phyloP scores from a whole-genome alignment of 2,329 filamentous ascomycete species.

The Aspergillus sojae region DNA sequence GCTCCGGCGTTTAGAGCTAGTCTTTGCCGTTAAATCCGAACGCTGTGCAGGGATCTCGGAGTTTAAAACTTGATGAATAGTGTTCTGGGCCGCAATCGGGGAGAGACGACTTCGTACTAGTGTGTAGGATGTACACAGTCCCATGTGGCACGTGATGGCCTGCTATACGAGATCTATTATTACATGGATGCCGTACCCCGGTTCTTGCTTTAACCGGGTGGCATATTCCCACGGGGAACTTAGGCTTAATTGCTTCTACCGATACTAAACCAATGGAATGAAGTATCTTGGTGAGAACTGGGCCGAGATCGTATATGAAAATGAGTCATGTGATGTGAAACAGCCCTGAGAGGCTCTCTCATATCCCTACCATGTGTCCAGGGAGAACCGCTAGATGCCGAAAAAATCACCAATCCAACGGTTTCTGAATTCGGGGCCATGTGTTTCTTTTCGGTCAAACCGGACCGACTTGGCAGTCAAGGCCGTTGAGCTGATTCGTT shows the following conservation, averaged over 20 bases:
- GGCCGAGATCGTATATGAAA: neutral
- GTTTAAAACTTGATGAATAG: too few species aligned
- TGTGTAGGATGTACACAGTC: too few species aligned
- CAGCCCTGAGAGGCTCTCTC: neutral
- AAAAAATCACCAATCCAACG: neutral
- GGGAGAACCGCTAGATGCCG: neutral
- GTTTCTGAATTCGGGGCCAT: neutral
- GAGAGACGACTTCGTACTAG: neutral
- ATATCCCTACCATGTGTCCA: neutral
- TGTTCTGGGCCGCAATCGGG: neutral
- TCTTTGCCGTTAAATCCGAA: neutral
- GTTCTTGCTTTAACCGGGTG: neutral
- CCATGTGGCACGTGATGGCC: neutral
- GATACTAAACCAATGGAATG: neutral
- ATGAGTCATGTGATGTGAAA: neutral
- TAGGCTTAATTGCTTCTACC: neutral
- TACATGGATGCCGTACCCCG: neutral
- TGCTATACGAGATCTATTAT: neutral
- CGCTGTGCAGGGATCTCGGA: too few species aligned
- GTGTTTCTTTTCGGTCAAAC: neutral
- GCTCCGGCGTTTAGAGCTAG: neutral
- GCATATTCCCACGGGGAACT: neutral
- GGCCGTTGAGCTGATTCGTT: constrained; percentile 13
- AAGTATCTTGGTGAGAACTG: neutral
- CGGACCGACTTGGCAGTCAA: constrained; percentile 9